Conservation (phyloP, 2,329 filamentous ascomycete genomes). For the Arthrobotrys sinensis region DNA sequence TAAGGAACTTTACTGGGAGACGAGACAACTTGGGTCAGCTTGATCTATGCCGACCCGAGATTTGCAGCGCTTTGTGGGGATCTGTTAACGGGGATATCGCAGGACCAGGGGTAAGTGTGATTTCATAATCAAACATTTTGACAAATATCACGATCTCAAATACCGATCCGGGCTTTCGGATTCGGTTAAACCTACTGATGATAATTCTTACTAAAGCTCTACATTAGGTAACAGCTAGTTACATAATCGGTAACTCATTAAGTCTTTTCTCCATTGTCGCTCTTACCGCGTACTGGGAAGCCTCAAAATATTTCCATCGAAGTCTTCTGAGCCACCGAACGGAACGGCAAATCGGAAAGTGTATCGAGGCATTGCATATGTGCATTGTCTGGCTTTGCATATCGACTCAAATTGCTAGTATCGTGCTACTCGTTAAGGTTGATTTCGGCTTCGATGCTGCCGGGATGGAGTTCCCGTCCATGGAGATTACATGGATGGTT, state of each 20-base stretch:
- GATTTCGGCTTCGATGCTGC: conserved; percentile 27
- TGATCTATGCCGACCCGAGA: conserved; percentile 11
- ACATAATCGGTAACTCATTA: conserved; percentile 41
- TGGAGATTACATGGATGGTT: conserved; percentile 48
- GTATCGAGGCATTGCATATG: conserved; percentile 17
- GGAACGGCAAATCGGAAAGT: conserved; percentile 28
- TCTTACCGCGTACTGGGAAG: conserved; percentile 35
- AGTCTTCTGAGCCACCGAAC: conserved; percentile 9
- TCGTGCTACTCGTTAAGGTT: conserved; percentile 22
- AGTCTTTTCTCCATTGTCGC: conserved; percentile 24
- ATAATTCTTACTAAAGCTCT: not conserved
- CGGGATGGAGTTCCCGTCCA: conserved; percentile 38
- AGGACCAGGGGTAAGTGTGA: conserved; percentile 34
- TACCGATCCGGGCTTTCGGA: not conserved
- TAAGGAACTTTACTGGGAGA: conserved; percentile 18
- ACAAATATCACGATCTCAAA: not conserved
- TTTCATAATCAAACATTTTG: not conserved
- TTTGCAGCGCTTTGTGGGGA: conserved; percentile 43
- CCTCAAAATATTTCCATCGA: not conserved
- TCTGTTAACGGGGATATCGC: conserved; percentile 36
- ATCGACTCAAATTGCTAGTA: conserved; percentile 39
- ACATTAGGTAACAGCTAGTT: conserved; percentile 33
- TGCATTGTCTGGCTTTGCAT: conserved; percentile 39
- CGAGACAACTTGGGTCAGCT: not conserved
- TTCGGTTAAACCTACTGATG: conserved; percentile 4